Conservation (phyloP, 768 basidiomycete genomes). For the Ramaria sp. region DNA sequence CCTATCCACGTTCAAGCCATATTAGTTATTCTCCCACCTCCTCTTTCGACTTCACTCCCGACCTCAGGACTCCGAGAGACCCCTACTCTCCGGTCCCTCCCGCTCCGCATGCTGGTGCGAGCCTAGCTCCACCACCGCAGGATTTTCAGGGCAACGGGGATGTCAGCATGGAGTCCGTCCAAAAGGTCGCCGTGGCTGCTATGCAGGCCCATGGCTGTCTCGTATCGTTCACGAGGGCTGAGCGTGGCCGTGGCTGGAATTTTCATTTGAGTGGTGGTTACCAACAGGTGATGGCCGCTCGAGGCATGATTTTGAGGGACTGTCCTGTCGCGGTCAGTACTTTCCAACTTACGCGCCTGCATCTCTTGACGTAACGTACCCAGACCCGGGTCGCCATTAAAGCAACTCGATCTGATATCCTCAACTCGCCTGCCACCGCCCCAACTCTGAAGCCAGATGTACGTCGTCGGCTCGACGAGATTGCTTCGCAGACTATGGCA, state of each 20-base stretch:
- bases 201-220: constrained; percentile 77
- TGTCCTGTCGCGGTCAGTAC: constrained; percentile 67
- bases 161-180: constrained; percentile 61
- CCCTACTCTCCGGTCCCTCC: constrained; percentile 18
- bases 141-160: constrained; percentile 24
- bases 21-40: constrained; percentile 53
- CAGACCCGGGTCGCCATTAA: constrained; percentile 83
- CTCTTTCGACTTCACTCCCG: constrained; percentile 43
- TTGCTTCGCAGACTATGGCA: constrained; percentile 84
- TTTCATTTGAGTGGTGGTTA: constrained; percentile 87
- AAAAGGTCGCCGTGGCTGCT: constrained; percentile 70
- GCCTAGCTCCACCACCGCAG: constrained; percentile 12
- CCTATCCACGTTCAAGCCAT: constrained; percentile 75
- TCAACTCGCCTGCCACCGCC: constrained; percentile 73
- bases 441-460: constrained; percentile 76
- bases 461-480: constrained; percentile 80
- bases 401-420: constrained; percentile 85
- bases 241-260: constrained; percentile 71
- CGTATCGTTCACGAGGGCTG: constrained; percentile 65
- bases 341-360: constrained; percentile 13
- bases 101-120: constrained; percentile 10
- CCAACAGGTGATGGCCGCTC: constrained; percentile 84
- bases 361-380: constrained; percentile 8
- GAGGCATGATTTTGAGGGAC: constrained; percentile 83
- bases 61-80: constrained; percentile 13